These are phyloP conservation scores for Aspergillus incahuasiensis DNA, from an alignment of 495 filamentous ascomycete species.

Conservation along the genomic window DNA sequence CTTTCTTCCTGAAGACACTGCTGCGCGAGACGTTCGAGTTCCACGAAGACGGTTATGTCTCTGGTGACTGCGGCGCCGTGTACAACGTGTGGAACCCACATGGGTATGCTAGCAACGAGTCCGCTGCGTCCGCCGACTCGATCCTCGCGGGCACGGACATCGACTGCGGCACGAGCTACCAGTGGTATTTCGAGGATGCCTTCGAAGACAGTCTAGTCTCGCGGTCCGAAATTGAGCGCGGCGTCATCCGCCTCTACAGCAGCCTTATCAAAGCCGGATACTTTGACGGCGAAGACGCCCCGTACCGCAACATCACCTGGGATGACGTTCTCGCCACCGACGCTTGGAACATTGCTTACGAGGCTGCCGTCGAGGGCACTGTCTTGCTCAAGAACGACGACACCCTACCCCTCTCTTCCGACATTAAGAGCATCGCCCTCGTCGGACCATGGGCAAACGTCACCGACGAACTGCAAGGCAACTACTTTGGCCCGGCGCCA, in stretches of 20 bases:
- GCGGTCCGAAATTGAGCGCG: constrained; percentile 46
- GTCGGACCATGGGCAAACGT: constrained; percentile 58
- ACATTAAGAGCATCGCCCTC: constrained; percentile 45
- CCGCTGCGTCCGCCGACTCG: constrained; percentile 47
- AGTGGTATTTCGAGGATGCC: constrained; percentile 43
- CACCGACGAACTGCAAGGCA: constrained; percentile 57
- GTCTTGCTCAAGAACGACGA: constrained; percentile 61
- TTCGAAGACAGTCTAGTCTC: constrained; percentile 45
- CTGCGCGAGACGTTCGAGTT: constrained; percentile 49
- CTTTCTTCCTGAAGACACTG: constrained; percentile 53
- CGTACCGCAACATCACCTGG: constrained; percentile 50
- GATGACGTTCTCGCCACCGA: constrained; percentile 47
- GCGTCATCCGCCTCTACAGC: constrained; percentile 52
- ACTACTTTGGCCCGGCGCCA: constrained; percentile 53
- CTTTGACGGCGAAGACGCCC: constrained; percentile 48
- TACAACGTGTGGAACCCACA: constrained; percentile 56
- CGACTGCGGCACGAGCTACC: constrained; percentile 57
- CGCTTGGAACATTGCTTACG: constrained; percentile 51
- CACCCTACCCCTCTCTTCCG: constrained; percentile 43
- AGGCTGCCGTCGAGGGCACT: constrained; percentile 56
- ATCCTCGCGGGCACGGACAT: constrained; percentile 59
- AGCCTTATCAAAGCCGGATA: constrained; percentile 54
- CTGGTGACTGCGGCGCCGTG: constrained; percentile 54
- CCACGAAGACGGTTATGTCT: constrained; percentile 51
- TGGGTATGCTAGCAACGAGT: constrained; percentile 41